Evolutionary conservation across 2,329 filamentous ascomycete species (phyloP).

Genomic region (Aspergillus eucalypticola): DNA sequence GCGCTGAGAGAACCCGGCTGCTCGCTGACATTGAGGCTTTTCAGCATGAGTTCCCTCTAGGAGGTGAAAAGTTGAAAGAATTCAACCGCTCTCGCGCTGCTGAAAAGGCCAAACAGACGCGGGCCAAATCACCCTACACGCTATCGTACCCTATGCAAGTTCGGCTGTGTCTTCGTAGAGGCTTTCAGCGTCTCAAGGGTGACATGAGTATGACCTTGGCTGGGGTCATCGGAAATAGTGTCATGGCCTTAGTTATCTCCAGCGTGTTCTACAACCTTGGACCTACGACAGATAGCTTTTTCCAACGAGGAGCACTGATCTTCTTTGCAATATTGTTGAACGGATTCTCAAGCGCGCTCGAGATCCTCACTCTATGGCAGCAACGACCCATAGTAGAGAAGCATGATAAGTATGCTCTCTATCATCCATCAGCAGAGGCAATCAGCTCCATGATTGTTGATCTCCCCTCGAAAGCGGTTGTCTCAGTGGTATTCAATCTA

Average conservation of each 20-base stretch:
- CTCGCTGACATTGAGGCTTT: slow-evolving; percentile 44
- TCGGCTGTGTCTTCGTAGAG: slow-evolving; percentile 74
- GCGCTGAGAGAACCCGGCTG: slow-evolving; percentile 46
- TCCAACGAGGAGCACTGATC: slow-evolving; percentile 70
- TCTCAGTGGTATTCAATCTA: slow-evolving; percentile 73
- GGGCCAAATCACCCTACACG: slow-evolving; percentile 74
- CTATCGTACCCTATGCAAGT: slow-evolving; percentile 76
- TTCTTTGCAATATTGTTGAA: slow-evolving; percentile 88
- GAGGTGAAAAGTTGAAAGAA: slow-evolving; percentile 35
- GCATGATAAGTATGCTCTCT: slow-evolving; percentile 79
- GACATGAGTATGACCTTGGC: slow-evolving; percentile 73
- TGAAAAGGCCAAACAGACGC: slow-evolving; percentile 46
- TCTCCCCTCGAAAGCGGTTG: slow-evolving; percentile 74
- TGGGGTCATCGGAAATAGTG: slow-evolving; percentile 64
- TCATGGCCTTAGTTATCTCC: slow-evolving; percentile 73
- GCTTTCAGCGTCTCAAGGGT: slow-evolving; percentile 70
- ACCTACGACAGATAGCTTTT: slow-evolving; percentile 69
- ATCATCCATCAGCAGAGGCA: slow-evolving; percentile 88
- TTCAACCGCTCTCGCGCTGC: slow-evolving; percentile 42
- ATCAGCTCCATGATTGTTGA: slow-evolving; percentile 83
- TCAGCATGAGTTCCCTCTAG: slow-evolving; percentile 38
- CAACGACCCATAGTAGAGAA: slow-evolving; percentile 93
- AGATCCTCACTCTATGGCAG: slow-evolving; percentile 81
- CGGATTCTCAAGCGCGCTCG: slow-evolving; percentile 73
- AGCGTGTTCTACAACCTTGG: slow-evolving; percentile 77